Evolutionary conservation across 1,284 basidiomycete genomes (phyloP).

Genomic region (Sphagnurus paluster): DNA sequence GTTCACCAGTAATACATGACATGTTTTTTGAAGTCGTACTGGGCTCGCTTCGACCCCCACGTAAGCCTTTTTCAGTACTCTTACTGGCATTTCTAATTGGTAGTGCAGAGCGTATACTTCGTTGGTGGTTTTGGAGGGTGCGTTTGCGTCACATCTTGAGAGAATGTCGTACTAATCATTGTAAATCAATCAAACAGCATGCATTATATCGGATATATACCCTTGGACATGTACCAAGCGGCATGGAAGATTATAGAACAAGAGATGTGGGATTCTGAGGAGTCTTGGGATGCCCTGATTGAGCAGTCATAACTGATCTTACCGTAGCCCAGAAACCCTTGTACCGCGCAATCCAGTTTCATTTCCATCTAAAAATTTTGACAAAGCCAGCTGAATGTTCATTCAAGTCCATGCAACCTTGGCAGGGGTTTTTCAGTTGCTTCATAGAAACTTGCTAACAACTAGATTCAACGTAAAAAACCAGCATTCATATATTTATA

Average conservation of each 20-base stretch:
- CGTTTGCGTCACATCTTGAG: too few relatives aligned
- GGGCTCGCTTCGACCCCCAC: constrained; percentile 56
- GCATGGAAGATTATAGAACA: constrained; percentile 9
- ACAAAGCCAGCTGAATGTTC: too few relatives aligned
- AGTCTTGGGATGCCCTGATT: neutral
- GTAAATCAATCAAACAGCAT: constrained; percentile 27
- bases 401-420: too few relatives aligned
- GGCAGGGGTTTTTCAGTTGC: too few relatives aligned
- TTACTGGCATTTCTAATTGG: constrained; percentile 6
- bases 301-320: neutral
- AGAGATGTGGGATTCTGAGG: neutral
- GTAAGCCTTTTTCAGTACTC: constrained; percentile 30
- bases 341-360: too few relatives aligned
- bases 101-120: constrained; percentile 53
- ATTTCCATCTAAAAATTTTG: too few relatives aligned
- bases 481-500: too few relatives aligned
- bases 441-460: too few relatives aligned
- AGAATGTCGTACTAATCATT: neutral
- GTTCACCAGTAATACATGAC: neutral
- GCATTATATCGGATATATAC: constrained; percentile 61
- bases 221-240: constrained; percentile 48
- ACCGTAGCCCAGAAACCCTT: too few relatives aligned
- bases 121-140: constrained; percentile 68
- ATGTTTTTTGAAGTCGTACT: constrained; percentile 42
- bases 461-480: too few relatives aligned